phyloP scores from a whole-genome alignment of 257 asterid species.

The Solanum virginianum region DNA sequence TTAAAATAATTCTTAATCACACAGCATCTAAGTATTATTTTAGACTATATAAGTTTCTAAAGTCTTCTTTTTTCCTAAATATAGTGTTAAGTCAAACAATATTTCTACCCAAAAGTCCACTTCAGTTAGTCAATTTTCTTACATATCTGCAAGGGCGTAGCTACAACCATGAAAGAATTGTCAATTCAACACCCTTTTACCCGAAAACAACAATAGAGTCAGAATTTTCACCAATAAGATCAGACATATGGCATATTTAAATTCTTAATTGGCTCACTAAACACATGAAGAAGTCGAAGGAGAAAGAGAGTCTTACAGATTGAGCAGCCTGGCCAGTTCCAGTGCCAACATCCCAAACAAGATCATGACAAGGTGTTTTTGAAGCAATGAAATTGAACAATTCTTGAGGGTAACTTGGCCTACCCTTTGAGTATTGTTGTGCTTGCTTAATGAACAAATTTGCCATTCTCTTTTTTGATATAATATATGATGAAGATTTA shows the following conservation, averaged over 20 bases:
- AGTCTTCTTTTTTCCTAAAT: too few relatives aligned
- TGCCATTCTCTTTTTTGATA: not conserved
- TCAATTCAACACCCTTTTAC: not conserved
- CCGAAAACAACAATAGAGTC: fast-evolving
- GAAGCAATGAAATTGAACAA: constrained; percentile 3
- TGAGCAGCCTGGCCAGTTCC: constrained; percentile 6
- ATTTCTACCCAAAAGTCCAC: not conserved
- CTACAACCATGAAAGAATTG: too few relatives aligned
- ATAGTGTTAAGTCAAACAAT: fast-evolving
- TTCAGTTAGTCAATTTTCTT: not conserved
- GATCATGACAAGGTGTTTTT: not conserved
- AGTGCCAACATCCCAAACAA: constrained; percentile 3
- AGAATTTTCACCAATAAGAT: not conserved
- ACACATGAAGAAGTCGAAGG: not conserved
- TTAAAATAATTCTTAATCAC: too few relatives aligned
- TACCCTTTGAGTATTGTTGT: not conserved
- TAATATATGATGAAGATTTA: not conserved
- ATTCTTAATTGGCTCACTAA: not conserved
- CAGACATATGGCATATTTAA: not conserved
- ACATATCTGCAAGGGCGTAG: too few relatives aligned
- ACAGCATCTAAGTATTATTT: too few relatives aligned
- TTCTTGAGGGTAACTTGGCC: not conserved
- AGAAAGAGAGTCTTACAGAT: not conserved
- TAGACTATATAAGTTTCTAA: too few relatives aligned
- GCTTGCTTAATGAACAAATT: not conserved